Evolutionary conservation across 2,329 filamentous ascomycete species (phyloP), one percentile per base, ranked within the genome.

Genomic region (Hymenotorrendiella dingleyae): DNA sequence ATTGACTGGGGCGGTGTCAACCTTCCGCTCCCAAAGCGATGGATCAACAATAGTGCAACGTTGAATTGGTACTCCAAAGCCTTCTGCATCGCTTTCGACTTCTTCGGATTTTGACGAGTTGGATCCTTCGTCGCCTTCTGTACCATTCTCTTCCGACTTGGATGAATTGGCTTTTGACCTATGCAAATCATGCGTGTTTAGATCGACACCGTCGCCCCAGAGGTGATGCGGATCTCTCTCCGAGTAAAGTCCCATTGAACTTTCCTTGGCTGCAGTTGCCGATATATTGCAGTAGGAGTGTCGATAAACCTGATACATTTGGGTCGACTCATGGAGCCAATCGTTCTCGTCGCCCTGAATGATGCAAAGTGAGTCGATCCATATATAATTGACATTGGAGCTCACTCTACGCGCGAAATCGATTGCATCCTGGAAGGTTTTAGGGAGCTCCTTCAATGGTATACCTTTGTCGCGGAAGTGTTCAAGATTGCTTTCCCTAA

Each of bases 241-340:
- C 22, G 8, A 12, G 11, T 34, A 45, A 6, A 48, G 39, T 7
- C 46, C 46, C 19, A 43, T 5, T 3, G 12, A 20, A 24, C 42
- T 33, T 23, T 48, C 38, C 21, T 3, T 33, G 2, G 46, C 23
- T 23, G 42, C 42, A 1, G 46, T 46, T 6, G 46, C 46, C 1
- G 46, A 45, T 6, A 48, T 33, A 23, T 45, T 48, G 29, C 42
- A 48, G 22, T 38, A 38, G 1, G 38, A 43, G 12, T 48, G 45
- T 12, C 30, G 36, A 19, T 49, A 46, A 10, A 49, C 34, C 14
- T 35, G n/a, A 12, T 43, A 29, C 46, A 49, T 49, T 14, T 33
- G 22, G 4, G 32, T n/a, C 14, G 39, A 43, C n/a, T 43, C 23
- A 9, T 12, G 14, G n/a, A 43, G 33, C 41, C 41, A 43, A 16